Percentiles rank a stretch among this genome's conserved stretches.
phyloP scores from a whole-genome alignment of 169 alveolate species.

The Ichthyophthirius multifiliis region DNA sequence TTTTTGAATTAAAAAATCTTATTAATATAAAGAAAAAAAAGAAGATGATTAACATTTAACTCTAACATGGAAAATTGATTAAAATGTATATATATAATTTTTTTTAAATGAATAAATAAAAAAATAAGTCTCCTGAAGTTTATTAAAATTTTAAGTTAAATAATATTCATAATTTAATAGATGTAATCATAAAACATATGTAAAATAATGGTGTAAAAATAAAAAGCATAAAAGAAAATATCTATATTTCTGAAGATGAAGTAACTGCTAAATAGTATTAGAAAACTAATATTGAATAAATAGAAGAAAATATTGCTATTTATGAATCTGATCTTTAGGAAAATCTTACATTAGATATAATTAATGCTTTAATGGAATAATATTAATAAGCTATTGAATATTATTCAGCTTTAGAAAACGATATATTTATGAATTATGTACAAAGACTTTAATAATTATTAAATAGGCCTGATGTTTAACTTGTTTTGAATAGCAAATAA shows the following conservation, averaged over 20 bases:
- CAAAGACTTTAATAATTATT: not conserved
- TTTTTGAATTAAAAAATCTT: not conserved
- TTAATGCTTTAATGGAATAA: not conserved
- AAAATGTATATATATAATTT: not conserved
- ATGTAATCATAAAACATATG: not conserved
- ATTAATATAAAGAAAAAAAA: not conserved
- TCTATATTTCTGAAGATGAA: not conserved
- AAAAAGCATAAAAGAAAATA: not conserved
- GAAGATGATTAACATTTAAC: not conserved
- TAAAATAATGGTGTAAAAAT: not conserved
- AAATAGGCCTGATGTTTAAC: not conserved
- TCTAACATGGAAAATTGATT: not conserved
- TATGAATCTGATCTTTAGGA: not conserved
- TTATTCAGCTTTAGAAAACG: not conserved
- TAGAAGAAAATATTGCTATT: not conserved
- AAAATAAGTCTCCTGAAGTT: not conserved
- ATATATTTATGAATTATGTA: not conserved
- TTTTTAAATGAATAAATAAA: not conserved
- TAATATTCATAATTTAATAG: not conserved
- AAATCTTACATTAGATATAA: not conserved
- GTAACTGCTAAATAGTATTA: not conserved
- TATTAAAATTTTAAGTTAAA: not conserved
- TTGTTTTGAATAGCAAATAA: not conserved
- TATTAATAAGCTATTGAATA: conserved; percentile 2
- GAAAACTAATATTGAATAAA: not conserved